A percentile compares a stretch with the other conserved stretches of the same genome.
phyloP scores from a whole-genome alignment of 2,329 filamentous ascomycete genomes.

The Fusarium agapanthi region DNA sequence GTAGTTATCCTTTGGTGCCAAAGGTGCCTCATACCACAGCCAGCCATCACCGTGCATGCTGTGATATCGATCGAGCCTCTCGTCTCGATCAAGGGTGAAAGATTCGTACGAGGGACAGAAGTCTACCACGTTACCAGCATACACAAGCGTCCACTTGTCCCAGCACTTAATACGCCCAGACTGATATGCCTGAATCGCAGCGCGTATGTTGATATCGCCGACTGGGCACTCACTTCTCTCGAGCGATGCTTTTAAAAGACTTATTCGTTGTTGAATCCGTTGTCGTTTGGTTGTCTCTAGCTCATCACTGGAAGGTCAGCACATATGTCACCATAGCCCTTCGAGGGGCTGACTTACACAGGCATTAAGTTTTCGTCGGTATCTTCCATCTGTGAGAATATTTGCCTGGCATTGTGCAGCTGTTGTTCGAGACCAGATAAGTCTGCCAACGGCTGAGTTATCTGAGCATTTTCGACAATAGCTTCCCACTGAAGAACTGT shows the following conservation, averaged over 20 bases:
- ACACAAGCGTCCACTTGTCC: conserved; percentile 39
- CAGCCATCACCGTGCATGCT: conserved; percentile 35
- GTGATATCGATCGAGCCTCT: conserved; percentile 37
- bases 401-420: conserved; percentile 11
- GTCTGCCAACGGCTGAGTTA: conserved; percentile 30
- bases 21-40: conserved; percentile 41
- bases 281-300: conserved; percentile 36
- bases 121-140: conserved; percentile 35
- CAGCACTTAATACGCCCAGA: conserved; percentile 33
- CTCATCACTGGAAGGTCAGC: conserved; percentile 33
- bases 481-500: conserved; percentile 39
- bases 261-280: conserved; percentile 23
- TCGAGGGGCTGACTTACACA: conserved; percentile 11
- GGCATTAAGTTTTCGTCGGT: conserved; percentile 35
- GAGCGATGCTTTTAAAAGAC: conserved; percentile 10
- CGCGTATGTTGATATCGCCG: conserved; percentile 28
- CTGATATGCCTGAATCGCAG: conserved; percentile 34
- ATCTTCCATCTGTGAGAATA: conserved; percentile 33
- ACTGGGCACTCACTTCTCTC: conserved; percentile 8
- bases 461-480: conserved; percentile 31
- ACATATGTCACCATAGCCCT: not conserved
- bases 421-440: conserved; percentile 33
- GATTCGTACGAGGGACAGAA: conserved; percentile 36
- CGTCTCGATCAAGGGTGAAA: conserved; percentile 35
- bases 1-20: conserved; percentile 18